phyloP scores from a whole-genome alignment of 2,329 filamentous ascomycete genomes.

The Rhynchosporium graminicola region DNA sequence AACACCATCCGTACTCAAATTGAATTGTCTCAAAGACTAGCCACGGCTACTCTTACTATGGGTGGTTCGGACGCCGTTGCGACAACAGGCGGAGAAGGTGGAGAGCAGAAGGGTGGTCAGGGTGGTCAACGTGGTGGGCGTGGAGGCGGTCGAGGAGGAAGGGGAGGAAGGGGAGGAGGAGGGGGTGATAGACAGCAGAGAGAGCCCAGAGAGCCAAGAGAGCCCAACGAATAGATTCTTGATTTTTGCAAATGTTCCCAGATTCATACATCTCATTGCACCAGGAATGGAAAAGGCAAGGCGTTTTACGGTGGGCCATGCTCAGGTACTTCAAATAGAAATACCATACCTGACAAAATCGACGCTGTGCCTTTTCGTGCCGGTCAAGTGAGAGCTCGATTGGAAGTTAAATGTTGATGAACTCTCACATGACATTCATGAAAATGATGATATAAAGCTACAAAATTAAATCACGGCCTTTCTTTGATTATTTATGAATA shows the following conservation, averaged over 20 bases:
- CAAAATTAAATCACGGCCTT: too few relatives aligned
- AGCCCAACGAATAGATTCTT: conserved; percentile 40
- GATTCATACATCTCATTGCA: conserved; percentile 36
- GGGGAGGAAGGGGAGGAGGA: conserved; percentile 43
- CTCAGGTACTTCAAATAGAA: conserved; percentile 41
- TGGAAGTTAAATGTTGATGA: too few relatives aligned
- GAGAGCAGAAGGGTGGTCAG: conserved; percentile 42
- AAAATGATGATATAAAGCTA: too few relatives aligned
- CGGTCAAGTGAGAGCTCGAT: too few relatives aligned
- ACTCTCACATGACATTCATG: too few relatives aligned
- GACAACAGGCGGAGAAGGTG: conserved; percentile 44
- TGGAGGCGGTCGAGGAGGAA: conserved; percentile 51
- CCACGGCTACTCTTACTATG: conserved; percentile 69
- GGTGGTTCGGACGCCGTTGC: conserved; percentile 49
- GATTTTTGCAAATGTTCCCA: conserved; percentile 19
- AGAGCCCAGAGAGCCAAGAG: conserved; percentile 47
- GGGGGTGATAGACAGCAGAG: conserved; percentile 43
- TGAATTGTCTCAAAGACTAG: conserved; percentile 92
- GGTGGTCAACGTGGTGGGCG: conserved; percentile 47
- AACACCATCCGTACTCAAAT: conserved; percentile 99
- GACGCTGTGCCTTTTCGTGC: neutral
- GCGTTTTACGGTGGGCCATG: conserved; percentile 53
- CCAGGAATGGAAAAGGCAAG: conserved; percentile 41
- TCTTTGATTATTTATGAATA: too few relatives aligned
- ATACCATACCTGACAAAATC: conserved; percentile 30